Base-by-base conservation (phyloP, 768 basidiomycete genomes). In the Lactarius indigo region DNA sequence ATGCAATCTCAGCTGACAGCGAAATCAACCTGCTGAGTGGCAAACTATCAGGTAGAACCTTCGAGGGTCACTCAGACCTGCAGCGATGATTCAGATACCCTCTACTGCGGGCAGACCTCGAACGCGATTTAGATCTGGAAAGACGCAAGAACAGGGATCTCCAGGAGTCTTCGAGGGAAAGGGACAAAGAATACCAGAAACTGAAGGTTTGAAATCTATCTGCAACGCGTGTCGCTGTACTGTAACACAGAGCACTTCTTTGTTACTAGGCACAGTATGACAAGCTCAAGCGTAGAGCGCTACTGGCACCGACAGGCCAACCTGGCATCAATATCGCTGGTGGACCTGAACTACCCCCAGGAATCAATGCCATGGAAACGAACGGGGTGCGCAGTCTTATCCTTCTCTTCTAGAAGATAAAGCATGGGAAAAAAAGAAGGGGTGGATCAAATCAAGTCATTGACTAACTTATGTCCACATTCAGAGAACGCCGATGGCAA, bases 141-240 rank as follows among this genome's bases (percentile, higher is more conserved):
- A 83, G 89, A 35, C 82, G 90, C 26, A 92, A 87, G 73, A 82
- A 84, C 37, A 82, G 86, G 8, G 91, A 92, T 28, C 74, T 91
- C 31, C 90, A 92, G 71, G 91, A 94, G 42, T 78, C 84, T 1
- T 81, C 88, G 2, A 83, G 86, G 71, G 91, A 93, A 72, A 82
- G 87, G 71, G 92, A 94, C 68, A 92, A 89, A 72, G 93, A 94
- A 72, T 94, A 94, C 72, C 89, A 90, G 64, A 93, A 91, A 73
- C 83, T 94, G 47, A 94, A 94, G 82, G 92, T 85, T 26, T 12
- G 75, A 63, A 13, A 13, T 12, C n/a, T 23, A 7, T 63, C 20
- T 33, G 35, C 60, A 33, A 62, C 37, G 13, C 8, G 57, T 42
- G 1, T 23, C 44, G 26, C 30, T 47, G 41, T 41, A 47, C 15